A percentile compares a stretch with the other conserved stretches of the same genome.
phyloP scores from a whole-genome alignment of 352 stramenopile genomes.

The Elongisporangium senticosum region DNA sequence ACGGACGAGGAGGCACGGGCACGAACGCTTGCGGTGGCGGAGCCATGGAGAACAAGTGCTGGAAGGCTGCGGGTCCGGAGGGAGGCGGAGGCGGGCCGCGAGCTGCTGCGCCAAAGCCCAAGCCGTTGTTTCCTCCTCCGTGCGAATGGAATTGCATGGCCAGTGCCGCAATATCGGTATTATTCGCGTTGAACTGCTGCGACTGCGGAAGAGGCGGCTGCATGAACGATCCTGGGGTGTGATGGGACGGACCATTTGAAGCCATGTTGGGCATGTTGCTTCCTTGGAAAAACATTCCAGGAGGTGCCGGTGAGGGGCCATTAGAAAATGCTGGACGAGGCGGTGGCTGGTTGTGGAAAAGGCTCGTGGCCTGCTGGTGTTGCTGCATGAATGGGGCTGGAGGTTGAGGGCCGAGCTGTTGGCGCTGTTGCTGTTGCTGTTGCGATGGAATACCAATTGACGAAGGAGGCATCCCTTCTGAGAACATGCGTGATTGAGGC shows the following conservation, averaged over 20 bases:
- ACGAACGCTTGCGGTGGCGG: constrained; percentile 21
- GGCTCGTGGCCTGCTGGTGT: not conserved
- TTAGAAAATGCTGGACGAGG: not conserved
- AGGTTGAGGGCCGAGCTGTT: not conserved
- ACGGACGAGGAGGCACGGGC: constrained; percentile 27
- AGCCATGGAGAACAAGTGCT: constrained; percentile 34
- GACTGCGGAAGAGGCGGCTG: constrained; percentile 20
- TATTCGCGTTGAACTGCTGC: constrained; percentile 4
- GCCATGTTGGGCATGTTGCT: constrained; percentile 19
- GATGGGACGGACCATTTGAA: constrained; percentile 12
- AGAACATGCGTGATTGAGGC: not conserved
- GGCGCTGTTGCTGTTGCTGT: not conserved
- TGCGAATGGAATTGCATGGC: constrained; percentile 78
- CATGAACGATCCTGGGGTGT: constrained; percentile 13
- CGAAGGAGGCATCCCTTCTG: not conserved
- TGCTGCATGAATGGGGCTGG: constrained; percentile 13
- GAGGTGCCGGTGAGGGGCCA: not conserved
- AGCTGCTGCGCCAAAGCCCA: constrained; percentile 27
- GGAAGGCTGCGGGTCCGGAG: constrained; percentile 1
- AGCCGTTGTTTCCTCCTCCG: constrained; percentile 14
- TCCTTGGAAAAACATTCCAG: constrained; percentile 20
- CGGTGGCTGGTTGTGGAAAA: constrained; percentile 2
- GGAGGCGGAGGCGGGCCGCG: constrained; percentile 26
- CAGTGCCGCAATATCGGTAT: constrained; percentile 57
- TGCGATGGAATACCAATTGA: not conserved